Evolutionary conservation across 2,329 filamentous ascomycete species (phyloP), one percentile per base, ranked within the genome.

Genomic region (Conoideocrella luteorostrata): DNA sequence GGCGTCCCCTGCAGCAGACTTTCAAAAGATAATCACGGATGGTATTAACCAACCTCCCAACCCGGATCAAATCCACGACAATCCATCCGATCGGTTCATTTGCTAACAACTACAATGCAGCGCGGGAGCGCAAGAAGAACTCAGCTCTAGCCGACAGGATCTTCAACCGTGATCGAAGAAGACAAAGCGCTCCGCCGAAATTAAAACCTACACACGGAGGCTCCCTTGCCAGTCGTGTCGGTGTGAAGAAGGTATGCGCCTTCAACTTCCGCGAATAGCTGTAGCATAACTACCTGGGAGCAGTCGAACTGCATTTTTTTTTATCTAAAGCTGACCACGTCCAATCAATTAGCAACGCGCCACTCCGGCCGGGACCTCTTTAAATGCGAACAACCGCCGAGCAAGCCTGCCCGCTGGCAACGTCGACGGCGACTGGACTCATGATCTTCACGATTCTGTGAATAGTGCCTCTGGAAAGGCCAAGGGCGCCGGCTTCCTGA

Each of bases 221-320:
- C 55, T 78, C 78, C 3, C 75, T 89, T 40, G 79, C 85, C 44
- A 86, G 82, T 63, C 77, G 85, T 61, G 80, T 85, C 46, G 85
- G 86, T 30, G 72, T 89, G 39, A 80, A 77, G 56, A 89, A 89
- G 78, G 81, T 81, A 70, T n/a, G n/a, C n/a, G n/a, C n/a, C n/a
- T n/a, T n/a, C n/a, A n/a, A n/a, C n/a, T n/a, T n/a, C n/a, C n/a
- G n/a, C n/a, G n/a, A n/a, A n/a, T n/a, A n/a, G n/a, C n/a, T n/a
- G n/a, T n/a, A n/a, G n/a, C n/a, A n/a, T n/a, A n/a, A n/a, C n/a
- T n/a, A n/a, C n/a, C n/a, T n/a, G n/a, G n/a, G n/a, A n/a, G n/a
- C n/a, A n/a, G n/a, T n/a, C n/a, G n/a, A n/a, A n/a, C n/a, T n/a
- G n/a, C n/a, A n/a, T n/a, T n/a, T n/a, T n/a, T n/a, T n/a, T n/a